Base-by-base conservation (phyloP, 2,329 filamentous ascomycete genomes). In the Parascedosporium putredinis region DNA sequence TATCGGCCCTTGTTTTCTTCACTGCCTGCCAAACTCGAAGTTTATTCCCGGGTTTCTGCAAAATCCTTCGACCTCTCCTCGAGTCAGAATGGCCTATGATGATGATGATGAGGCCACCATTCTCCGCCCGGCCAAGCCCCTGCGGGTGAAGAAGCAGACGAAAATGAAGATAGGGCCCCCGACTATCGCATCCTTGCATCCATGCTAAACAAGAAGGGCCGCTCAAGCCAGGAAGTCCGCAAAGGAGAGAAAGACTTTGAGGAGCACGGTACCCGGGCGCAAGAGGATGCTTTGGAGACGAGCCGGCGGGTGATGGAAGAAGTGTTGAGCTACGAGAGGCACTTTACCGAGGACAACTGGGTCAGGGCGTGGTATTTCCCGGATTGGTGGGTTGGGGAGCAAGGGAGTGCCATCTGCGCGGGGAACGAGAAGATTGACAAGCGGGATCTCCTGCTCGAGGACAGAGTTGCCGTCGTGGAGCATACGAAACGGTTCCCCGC, bases 241-340 rank as follows among this genome's bases (percentile, higher is more conserved):
- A 88, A 89, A 55, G 93, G 93, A 53, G 89, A 95, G 64, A 98
- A 98, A 66, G 93, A 98, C 69, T 98, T 96, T 64, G 93, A 97
- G 68, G 83, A 86, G 24, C 89, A 97, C 67, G 86, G 87, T 45
- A 97, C 93, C 2, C 78, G 79, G 27, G 80, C 86, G 27, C 93
- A 98, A 66, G 81, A 84, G 55, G 75, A 78, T 51, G 79, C 84
- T 7, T 81, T 98, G 47, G 84, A 88, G 60, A 79, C 86, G 44
- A 95, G 88, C 54, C 82, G 91, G 50, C 75, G 78, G 57, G 91
- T 90, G 18, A 93, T 98, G 85, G 86, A 95, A 65, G 83, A 88
- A 58, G 90, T 91, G 2, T 75, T 97, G 50, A 76, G 81, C 47
- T 84, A 85, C 63, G 85, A 86, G 45, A 79, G 91, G 46, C 72